phyloP scores from a whole-genome alignment of 1,139 yeast species.

The Ogataea hybrid region DNA sequence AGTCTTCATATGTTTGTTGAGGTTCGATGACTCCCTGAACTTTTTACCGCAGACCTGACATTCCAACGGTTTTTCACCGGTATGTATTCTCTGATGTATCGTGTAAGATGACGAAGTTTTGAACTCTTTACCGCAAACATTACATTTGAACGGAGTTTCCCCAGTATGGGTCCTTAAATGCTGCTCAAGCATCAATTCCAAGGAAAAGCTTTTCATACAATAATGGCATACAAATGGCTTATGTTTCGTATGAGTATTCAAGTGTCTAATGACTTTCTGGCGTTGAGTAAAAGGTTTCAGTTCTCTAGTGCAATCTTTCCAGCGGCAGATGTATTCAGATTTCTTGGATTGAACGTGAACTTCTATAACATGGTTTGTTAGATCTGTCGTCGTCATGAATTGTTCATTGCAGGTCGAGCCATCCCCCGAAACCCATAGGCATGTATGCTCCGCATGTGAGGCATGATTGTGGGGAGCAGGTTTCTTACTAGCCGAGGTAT shows the following conservation, averaged over 20 bases:
- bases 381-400: constrained; percentile 53
- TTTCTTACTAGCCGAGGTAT: constrained; percentile 6
- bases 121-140: constrained; percentile 48
- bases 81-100: constrained; percentile 53
- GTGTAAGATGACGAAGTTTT: constrained; percentile 55
- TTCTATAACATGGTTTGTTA: constrained; percentile 67
- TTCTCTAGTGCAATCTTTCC: constrained; percentile 76
- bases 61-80: constrained; percentile 71
- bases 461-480: background rate
- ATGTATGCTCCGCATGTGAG: constrained; percentile 34
- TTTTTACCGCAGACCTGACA: constrained; percentile 83
- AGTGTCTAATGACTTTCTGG: constrained; percentile 82
- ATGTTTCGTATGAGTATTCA: constrained; percentile 83
- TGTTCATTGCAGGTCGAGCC: constrained; percentile 42
- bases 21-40: constrained; percentile 85
- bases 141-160: constrained; percentile 56
- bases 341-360: constrained; percentile 76
- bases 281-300: constrained; percentile 68
- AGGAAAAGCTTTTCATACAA: constrained; percentile 71
- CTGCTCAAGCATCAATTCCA: constrained; percentile 62
- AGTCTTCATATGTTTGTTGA: constrained; percentile 81
- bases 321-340: constrained; percentile 64
- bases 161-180: constrained; percentile 90
- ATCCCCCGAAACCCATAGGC: constrained; percentile 28
- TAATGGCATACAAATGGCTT: constrained; percentile 69